Evolutionary conservation across 768 basidiomycete genomes (phyloP).

Genomic region (Rhodosporidiobolus odoratus): DNA sequence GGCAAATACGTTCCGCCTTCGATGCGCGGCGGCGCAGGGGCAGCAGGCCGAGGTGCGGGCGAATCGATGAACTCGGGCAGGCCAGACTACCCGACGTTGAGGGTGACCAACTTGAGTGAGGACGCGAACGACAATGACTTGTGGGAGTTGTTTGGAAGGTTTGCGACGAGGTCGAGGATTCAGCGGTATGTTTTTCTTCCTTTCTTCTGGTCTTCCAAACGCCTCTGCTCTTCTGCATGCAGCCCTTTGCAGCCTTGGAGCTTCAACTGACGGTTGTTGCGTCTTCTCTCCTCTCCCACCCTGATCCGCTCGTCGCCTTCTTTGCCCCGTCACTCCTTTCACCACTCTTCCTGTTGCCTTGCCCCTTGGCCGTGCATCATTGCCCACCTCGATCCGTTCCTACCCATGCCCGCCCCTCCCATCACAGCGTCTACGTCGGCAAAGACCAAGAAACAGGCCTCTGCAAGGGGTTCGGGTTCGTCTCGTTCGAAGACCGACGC

Average conservation of each 20-base stretch:
- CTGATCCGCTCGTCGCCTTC: no score
- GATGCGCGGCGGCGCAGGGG: constrained; percentile 65
- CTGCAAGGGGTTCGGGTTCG: constrained; percentile 95
- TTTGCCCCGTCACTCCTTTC: no score
- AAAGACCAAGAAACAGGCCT: constrained; percentile 88
- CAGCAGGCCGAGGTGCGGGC: constrained; percentile 62
- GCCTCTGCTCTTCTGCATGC: not conserved
- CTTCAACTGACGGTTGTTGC: no score
- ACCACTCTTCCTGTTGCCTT: no score
- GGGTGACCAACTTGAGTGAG: constrained; percentile 93
- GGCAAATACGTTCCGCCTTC: constrained; percentile 94
- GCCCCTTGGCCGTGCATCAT: no score
- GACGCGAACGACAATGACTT: constrained; percentile 93
- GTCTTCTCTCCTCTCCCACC: no score
- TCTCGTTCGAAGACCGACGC: constrained; percentile 79
- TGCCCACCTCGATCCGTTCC: not conserved
- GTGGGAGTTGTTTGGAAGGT: constrained; percentile 78
- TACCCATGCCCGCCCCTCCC: constrained; percentile 42
- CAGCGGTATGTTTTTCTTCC: constrained; percentile 32
- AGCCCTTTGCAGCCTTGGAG: not conserved
- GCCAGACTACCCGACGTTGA: constrained; percentile 91
- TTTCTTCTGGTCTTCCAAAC: not conserved
- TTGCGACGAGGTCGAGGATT: constrained; percentile 52
- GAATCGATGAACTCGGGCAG: constrained; percentile 72
- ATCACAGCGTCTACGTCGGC: constrained; percentile 90